These are phyloP conservation scores for Echeveria elegans DNA, from an alignment of 164 flowering plant species.

Conservation along the genomic window DNA sequence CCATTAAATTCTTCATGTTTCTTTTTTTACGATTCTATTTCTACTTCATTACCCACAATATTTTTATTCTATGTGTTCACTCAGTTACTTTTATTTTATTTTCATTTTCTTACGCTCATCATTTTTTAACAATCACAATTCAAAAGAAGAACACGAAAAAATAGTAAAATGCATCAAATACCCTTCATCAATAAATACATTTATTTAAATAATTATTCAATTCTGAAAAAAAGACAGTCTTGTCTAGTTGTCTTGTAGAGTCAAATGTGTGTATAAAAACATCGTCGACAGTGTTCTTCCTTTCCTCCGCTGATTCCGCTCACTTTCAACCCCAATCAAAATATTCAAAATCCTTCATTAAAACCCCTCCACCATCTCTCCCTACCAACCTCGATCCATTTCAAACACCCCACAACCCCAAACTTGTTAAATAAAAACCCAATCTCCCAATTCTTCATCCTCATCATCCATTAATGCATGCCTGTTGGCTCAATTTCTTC, in stretches of 20 bases:
- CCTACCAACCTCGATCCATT: not conserved
- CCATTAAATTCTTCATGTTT: too few species aligned
- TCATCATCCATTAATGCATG: not conserved
- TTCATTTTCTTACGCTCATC: too few species aligned
- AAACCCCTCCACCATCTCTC: not conserved
- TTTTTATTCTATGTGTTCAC: too few species aligned
- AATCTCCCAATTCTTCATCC: not conserved
- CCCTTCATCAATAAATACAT: too few species aligned
- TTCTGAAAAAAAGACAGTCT: not conserved
- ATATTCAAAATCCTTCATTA: not conserved
- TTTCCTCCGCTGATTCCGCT: slow-evolving; percentile 9
- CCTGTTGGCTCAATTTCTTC: too few species aligned
- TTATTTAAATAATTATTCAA: too few species aligned
- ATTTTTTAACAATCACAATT: too few species aligned
- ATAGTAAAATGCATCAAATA: too few species aligned
- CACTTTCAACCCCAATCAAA: slow-evolving; percentile 5
- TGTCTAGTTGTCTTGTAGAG: not conserved
- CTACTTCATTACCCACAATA: too few species aligned
- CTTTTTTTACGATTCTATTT: too few species aligned
- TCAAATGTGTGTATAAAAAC: not conserved
- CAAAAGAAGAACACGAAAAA: too few species aligned
- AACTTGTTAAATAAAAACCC: not conserved
- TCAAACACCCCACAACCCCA: not conserved
- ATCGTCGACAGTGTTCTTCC: not conserved
- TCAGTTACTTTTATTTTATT: too few species aligned